Conservation (phyloP, 2,329 filamentous ascomycete genomes). For the Alternaria hordeiaustralica region DNA sequence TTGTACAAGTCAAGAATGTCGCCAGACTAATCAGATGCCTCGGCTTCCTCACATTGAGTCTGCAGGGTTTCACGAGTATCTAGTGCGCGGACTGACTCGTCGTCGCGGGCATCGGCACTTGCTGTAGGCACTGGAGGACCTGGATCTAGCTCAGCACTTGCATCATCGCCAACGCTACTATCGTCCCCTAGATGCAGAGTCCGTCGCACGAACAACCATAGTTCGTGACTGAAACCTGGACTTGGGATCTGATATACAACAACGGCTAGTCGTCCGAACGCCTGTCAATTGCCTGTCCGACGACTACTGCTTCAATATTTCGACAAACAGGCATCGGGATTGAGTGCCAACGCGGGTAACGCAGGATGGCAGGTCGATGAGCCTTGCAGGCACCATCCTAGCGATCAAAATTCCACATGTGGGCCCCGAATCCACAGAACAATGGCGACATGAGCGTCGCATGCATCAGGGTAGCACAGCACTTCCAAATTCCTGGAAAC, state of each 20-base stretch:
- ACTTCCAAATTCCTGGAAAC: slow-evolving; percentile 1
- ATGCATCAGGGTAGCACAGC: background rate
- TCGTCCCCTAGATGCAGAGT: background rate
- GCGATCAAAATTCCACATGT: background rate
- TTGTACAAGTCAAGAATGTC: background rate
- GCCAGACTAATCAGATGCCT: background rate
- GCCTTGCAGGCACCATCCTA: background rate
- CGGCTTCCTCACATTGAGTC: background rate
- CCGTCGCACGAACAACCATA: slow-evolving; percentile 3
- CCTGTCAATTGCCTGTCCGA: background rate
- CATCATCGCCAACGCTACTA: background rate
- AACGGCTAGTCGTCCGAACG: background rate
- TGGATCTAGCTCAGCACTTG: background rate
- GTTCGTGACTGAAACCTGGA: slow-evolving; percentile 6
- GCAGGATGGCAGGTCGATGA: background rate
- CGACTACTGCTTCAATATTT: background rate
- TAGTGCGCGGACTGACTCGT: slow-evolving; percentile 3
- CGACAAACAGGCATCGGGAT: background rate
- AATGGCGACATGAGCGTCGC: background rate
- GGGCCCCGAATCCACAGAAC: background rate
- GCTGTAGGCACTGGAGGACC: background rate
- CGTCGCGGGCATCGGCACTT: slow-evolving; percentile 7
- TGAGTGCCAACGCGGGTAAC: background rate
- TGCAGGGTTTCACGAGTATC: slow-evolving; percentile 1
- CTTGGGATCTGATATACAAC: background rate